Evolutionary conservation across 306 rosid genomes (phyloP).

Genomic region (Lablab purpureus): DNA sequence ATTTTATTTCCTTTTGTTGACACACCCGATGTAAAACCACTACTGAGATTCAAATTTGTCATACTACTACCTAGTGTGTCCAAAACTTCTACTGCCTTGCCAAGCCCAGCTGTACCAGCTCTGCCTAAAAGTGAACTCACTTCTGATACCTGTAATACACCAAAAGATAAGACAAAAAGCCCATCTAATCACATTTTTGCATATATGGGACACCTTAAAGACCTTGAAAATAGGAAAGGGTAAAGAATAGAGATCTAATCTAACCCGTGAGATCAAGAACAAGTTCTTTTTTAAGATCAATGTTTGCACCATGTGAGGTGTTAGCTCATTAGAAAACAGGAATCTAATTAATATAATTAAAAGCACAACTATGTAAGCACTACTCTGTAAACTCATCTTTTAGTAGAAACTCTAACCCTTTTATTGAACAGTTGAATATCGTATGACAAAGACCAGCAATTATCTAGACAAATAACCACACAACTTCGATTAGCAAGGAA

Average conservation of each 20-base stretch:
- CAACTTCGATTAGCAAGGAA: background rate
- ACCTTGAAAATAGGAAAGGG: constrained; percentile 12
- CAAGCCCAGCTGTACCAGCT: constrained; percentile 98
- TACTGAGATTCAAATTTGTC: constrained; percentile 80
- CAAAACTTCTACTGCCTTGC: constrained; percentile 99
- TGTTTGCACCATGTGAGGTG: constrained; percentile 14
- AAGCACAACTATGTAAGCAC: background rate
- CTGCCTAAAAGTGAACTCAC: constrained; percentile 91
- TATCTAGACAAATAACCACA: constrained; percentile 16
- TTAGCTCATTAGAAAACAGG: constrained; percentile 28
- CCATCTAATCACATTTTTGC: background rate
- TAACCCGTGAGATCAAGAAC: constrained; percentile 28
- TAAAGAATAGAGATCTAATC: constrained; percentile 2
- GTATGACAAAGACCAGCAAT: constrained; percentile 8
- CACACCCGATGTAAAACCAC: constrained; percentile 90
- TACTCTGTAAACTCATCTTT: constrained; percentile 5
- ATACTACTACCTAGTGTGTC: constrained; percentile 98
- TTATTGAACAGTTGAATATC: background rate
- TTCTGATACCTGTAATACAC: constrained; percentile 84
- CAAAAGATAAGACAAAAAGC: constrained; percentile 37
- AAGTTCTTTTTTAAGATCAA: constrained; percentile 14
- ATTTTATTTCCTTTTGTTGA: constrained; percentile 90
- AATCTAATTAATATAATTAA: background rate
- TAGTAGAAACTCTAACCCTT: constrained; percentile 9
- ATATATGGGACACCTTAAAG: constrained; percentile 16